Evolutionary conservation across 495 filamentous ascomycete species (phyloP).

Genomic region (Hypoxylon rickii): DNA sequence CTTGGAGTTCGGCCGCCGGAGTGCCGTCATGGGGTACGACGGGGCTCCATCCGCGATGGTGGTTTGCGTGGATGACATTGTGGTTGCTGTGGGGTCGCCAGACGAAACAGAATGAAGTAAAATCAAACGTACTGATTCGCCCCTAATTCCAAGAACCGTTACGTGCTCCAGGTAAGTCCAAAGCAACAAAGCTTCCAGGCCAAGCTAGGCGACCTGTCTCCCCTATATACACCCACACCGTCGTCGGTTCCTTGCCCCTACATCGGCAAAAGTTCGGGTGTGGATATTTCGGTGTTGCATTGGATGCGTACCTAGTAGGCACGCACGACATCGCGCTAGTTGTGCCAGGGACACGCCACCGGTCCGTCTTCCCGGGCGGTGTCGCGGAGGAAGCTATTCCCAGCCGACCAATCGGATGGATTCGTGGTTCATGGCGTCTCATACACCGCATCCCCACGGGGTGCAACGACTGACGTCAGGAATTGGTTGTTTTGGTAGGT

Average conservation of each 20-base stretch:
- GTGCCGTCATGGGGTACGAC: constrained; percentile 29
- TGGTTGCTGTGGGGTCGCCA: background rate
- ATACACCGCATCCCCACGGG: background rate
- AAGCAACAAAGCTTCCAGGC: background rate
- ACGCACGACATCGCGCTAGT: too few relatives aligned
- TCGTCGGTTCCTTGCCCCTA: background rate
- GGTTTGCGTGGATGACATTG: constrained; percentile 32
- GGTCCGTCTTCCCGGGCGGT: constrained; percentile 6
- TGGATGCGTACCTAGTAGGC: too few relatives aligned
- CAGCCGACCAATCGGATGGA: background rate
- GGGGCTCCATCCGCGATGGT: constrained; percentile 10
- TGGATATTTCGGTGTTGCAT: too few relatives aligned
- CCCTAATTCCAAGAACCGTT: too few relatives aligned
- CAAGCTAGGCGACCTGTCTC: background rate
- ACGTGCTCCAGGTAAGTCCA: too few relatives aligned
- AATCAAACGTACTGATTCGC: too few relatives aligned
- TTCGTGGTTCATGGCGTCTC: too few relatives aligned
- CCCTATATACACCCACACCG: too few relatives aligned
- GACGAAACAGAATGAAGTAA: too few relatives aligned
- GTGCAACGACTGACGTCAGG: background rate
- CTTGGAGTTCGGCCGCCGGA: constrained; percentile 12
- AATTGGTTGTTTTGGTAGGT: too few relatives aligned
- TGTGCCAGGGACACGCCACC: too few relatives aligned
- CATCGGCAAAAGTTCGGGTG: constrained; percentile 17
- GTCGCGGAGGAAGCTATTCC: constrained; percentile 1